Conservation (phyloP, 2,329 filamentous ascomycete genomes). For the Botrytis tulipae region DNA sequence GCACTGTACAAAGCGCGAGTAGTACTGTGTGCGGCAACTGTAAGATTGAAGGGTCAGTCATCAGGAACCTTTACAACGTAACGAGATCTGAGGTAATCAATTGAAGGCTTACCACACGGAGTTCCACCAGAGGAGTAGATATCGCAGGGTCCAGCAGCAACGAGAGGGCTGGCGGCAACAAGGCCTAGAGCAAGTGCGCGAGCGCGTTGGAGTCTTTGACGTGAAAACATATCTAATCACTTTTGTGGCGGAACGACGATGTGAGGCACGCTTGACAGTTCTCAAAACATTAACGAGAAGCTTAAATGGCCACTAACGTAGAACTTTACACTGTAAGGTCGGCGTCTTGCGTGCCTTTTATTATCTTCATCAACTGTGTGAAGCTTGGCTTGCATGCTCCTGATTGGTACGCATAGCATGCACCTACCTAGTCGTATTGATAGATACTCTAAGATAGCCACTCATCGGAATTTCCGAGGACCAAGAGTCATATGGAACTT, state of each 20-base stretch:
- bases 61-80: not conserved
- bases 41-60: not conserved
- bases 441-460: not conserved
- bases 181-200: constrained; percentile 37
- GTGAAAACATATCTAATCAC: constrained; percentile 38
- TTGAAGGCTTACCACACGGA: constrained; percentile 45
- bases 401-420: constrained; percentile 4
- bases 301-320: not conserved
- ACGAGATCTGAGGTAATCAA: not conserved
- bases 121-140: constrained; percentile 58
- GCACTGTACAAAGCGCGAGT: constrained; percentile 59
- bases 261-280: constrained; percentile 3
- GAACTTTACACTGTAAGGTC: not conserved
- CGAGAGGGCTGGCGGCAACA: constrained; percentile 42
- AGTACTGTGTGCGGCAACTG: constrained; percentile 61
- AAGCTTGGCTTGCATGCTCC: not conserved
- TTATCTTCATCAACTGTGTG: not conserved
- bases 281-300: not conserved
- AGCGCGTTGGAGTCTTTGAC: constrained; percentile 33
- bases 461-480: not conserved
- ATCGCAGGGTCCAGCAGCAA: constrained; percentile 57
- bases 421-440: not conserved
- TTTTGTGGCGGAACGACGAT: constrained; percentile 18
- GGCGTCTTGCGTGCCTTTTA: not conserved
- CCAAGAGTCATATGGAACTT: not conserved